Conservation (phyloP, 345 rosid species). For the Salix viminalis region DNA sequence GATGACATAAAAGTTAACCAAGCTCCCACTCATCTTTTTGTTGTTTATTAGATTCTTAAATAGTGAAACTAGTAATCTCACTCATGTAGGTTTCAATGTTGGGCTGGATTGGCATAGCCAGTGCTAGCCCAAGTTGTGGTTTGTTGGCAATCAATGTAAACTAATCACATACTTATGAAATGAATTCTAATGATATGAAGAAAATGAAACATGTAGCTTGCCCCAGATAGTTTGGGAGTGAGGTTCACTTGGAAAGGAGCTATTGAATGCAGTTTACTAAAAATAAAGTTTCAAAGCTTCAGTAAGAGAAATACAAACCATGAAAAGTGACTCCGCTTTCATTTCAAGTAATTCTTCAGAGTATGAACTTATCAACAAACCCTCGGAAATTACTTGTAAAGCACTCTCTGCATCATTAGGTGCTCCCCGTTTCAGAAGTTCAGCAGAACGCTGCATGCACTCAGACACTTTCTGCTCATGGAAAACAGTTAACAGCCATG, state of each 20-base stretch:
- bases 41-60: slow-evolving; percentile 4
- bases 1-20: slow-evolving; percentile 27
- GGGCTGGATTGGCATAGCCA: not conserved
- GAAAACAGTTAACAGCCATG: slow-evolving; percentile 20
- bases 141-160: not conserved
- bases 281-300: not conserved
- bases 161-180: not conserved
- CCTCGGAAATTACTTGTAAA: slow-evolving; percentile 63
- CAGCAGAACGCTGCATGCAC: slow-evolving; percentile 48
- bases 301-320: slow-evolving; percentile 42
- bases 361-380: slow-evolving; percentile 52
- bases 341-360: slow-evolving; percentile 76
- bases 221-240: not conserved
- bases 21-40: not conserved
- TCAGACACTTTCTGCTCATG: slow-evolving; percentile 70
- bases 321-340: slow-evolving; percentile 76
- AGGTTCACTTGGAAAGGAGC: not conserved
- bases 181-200: not conserved
- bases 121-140: not conserved
- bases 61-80: not conserved
- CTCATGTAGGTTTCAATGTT: not conserved
- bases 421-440: slow-evolving; percentile 47
- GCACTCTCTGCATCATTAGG: slow-evolving; percentile 50
- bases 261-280: not conserved
- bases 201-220: not conserved